Percentiles rank a stretch among this genome's conserved stretches.
These are phyloP conservation scores for Colletotrichum caudatum DNA, from an alignment of 2,329 filamentous ascomycete genomes.

Conservation along the genomic window DNA sequence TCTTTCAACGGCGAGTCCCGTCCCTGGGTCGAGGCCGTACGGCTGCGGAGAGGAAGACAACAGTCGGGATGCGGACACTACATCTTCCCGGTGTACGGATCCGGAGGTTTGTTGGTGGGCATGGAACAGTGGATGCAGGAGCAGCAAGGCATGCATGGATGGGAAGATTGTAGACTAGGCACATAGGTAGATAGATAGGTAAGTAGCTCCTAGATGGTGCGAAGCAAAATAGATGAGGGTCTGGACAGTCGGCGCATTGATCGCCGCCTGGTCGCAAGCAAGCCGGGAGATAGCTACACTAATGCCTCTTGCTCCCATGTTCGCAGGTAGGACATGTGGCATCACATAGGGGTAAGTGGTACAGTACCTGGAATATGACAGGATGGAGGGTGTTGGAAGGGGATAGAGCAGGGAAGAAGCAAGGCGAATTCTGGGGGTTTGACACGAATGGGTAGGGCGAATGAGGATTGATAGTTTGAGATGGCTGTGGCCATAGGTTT, in stretches of 20 bases:
- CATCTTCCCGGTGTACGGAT: conserved; percentile 5
- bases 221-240: conserved; percentile 17
- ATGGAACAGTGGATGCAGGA: conserved; percentile 17
- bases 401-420: background rate
- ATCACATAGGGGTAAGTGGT: conserved; percentile 29
- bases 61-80: background rate
- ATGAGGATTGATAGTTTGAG: conserved; percentile 33
- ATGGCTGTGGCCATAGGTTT: conserved; percentile 35
- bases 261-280: conserved; percentile 19
- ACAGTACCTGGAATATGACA: background rate
- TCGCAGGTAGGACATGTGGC: conserved; percentile 37
- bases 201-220: background rate
- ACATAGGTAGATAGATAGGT: background rate
- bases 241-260: conserved; percentile 25
- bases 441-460: conserved; percentile 16
- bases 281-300: conserved; percentile 1
- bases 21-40: background rate
- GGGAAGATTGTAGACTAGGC: background rate
- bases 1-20: conserved; percentile 1
- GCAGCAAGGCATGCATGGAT: conserved; percentile 32
- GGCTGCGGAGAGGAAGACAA: background rate
- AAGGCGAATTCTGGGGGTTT: background rate
- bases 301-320: conserved; percentile 4
- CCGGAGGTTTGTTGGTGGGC: conserved; percentile 12
- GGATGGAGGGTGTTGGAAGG: background rate